Conservation (phyloP, 2,329 filamentous ascomycete species). For the Paecilomyces sp. region DNA sequence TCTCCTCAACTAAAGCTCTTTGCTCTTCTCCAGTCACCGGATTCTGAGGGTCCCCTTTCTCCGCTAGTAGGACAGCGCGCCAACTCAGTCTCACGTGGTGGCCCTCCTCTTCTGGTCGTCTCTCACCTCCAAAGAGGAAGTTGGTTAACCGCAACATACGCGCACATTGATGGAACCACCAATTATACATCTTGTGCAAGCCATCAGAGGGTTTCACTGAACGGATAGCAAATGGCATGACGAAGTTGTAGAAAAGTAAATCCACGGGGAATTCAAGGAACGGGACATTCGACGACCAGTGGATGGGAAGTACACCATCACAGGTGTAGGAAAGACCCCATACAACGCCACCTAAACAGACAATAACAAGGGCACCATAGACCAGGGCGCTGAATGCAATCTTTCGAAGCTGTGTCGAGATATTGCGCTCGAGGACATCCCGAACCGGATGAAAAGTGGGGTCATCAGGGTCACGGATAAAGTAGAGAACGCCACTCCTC, state of each 20-base stretch:
- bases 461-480: slow-evolving; percentile 96
- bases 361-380: slow-evolving; percentile 84
- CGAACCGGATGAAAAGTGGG: slow-evolving; percentile 97
- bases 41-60: slow-evolving; percentile 30
- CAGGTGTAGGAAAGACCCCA: slow-evolving; percentile 73
- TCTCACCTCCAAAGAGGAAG: slow-evolving; percentile 79
- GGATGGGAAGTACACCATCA: slow-evolving; percentile 72
- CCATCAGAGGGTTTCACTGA: slow-evolving; percentile 80
- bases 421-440: slow-evolving; percentile 87
- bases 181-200: slow-evolving; percentile 78
- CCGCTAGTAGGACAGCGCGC: slow-evolving; percentile 31
- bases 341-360: slow-evolving; percentile 91
- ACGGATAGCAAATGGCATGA: slow-evolving; percentile 80
- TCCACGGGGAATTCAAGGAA: slow-evolving; percentile 92
- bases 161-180: slow-evolving; percentile 92
- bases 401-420: slow-evolving; percentile 88
- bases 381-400: slow-evolving; percentile 94
- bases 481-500: slow-evolving; percentile 90
- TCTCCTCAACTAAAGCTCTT: slow-evolving; percentile 32
- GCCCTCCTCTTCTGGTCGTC: slow-evolving; percentile 75
- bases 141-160: slow-evolving; percentile 72
- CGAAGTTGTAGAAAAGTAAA: slow-evolving; percentile 90
- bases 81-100: slow-evolving; percentile 55
- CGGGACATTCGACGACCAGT: slow-evolving; percentile 88
- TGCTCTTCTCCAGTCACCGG: slow-evolving; percentile 27